Conservation (phyloP, 208 protist genomes). For the Leishmania aethiopica region DNA sequence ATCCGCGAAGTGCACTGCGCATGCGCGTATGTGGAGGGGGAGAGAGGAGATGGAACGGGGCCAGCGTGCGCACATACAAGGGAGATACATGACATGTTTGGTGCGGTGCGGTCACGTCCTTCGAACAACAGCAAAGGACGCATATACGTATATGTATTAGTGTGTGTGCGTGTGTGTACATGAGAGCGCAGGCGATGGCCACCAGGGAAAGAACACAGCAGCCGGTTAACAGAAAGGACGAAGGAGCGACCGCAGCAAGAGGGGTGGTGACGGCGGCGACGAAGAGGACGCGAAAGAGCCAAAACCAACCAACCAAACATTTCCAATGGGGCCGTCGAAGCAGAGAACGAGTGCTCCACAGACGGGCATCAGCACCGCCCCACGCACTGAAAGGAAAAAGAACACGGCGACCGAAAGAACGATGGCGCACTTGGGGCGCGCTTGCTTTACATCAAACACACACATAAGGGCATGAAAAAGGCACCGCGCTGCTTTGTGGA, state of each 20-base stretch:
- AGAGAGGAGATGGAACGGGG: neutral
- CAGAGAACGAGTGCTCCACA: neutral
- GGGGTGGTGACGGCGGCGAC: no score
- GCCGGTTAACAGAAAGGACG: neutral
- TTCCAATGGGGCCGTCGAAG: neutral
- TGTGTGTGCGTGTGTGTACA: neutral
- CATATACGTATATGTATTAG: neutral
- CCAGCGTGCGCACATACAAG: neutral
- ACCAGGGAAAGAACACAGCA: neutral
- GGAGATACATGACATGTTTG: neutral
- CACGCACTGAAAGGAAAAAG: no score
- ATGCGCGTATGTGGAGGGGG: neutral
- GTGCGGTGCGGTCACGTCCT: neutral
- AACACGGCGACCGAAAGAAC: neutral
- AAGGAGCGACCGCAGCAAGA: no score
- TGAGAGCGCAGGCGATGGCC: neutral
- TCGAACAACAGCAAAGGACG: neutral
- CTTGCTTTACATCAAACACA: neutral
- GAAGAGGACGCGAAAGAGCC: no score
- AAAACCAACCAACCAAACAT: slow-evolving; percentile 12
- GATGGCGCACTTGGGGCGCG: neutral
- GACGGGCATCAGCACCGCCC: no score
- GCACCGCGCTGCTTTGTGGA: neutral
- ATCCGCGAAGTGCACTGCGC: neutral
- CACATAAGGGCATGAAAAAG: neutral